Base-by-base conservation (phyloP, 177 flowering plant species). In the Vitis hybrid region DNA sequence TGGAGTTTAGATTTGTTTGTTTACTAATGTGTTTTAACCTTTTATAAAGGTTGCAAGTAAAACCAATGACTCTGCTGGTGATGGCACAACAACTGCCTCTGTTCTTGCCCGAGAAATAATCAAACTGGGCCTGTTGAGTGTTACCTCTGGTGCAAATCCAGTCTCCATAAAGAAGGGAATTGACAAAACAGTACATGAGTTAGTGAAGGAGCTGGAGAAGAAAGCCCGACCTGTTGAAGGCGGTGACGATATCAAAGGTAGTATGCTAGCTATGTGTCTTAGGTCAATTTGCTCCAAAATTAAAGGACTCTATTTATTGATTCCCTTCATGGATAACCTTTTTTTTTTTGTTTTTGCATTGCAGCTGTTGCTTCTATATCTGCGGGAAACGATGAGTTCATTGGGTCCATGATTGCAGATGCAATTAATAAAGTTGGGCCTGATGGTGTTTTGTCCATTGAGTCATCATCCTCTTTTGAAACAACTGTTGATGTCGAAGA, bases 401-500 rank as follows among this genome's bases (percentile, higher is more conserved):
- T 95, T 74, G 99, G 99, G 48, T 69, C 86, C 11, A 95, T 95
- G 99, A 84, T 95, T 70, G 99, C 99, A 74, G 99, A 95, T 84
- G 99, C 99, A 8, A 92, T 95, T 73, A 97, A 91, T 77, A 95
- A 95, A 68, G 99, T 95, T 69, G 99, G 99, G 2, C 93, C 99
- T 64, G 99, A 95, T 83, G 99, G 99, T 65, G 99, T 95, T 55
- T 80, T 95, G 64, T 95, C 99, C 6, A 95, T 95, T 75, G 99
- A 95, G 80, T 95, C 99, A 24, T 95, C 99, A 30, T 91, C 99
- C 10, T 93, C 99, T n/a, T 95, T 93, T 70, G 99, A 95, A 85
- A 95, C 99, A n/a, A 91, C 96, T 12, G 97, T 95, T 69, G 98
- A 91, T 49, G 97, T 95, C 15, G 99, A 93, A 83, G 99, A 95